These are phyloP conservation scores for Aspergillus puulaauensis DNA, from an alignment of 2,329 filamentous ascomycete species.

Conservation along the genomic window DNA sequence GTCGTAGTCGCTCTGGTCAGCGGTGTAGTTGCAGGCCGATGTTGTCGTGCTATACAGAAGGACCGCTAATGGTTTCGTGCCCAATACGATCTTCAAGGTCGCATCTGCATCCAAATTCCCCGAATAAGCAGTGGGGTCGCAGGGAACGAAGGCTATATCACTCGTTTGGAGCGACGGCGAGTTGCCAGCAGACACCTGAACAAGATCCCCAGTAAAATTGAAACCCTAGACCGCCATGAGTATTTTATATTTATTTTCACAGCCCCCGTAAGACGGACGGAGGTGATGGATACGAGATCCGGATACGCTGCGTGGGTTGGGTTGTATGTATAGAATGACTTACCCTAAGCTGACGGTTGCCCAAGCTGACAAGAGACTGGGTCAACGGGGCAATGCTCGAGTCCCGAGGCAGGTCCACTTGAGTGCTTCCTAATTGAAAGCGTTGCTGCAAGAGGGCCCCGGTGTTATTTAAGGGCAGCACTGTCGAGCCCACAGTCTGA, in stretches of 20 bases:
- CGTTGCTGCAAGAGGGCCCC: slow-evolving; percentile 23
- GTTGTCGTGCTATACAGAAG: slow-evolving; percentile 41
- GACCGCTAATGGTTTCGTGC: slow-evolving; percentile 31
- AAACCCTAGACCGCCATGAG: slow-evolving; percentile 24
- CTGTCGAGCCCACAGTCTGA: slow-evolving; percentile 20
- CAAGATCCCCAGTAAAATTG: slow-evolving; percentile 26
- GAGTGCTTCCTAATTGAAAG: slow-evolving; percentile 25
- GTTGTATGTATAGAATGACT: slow-evolving; percentile 4
- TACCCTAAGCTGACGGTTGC: slow-evolving; percentile 22
- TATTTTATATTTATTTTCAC: neutral
- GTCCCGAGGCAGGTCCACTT: slow-evolving; percentile 19
- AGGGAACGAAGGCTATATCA: slow-evolving; percentile 43
- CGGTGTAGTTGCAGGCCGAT: slow-evolving; percentile 38
- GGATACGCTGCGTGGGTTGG: neutral
- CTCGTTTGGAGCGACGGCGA: slow-evolving; percentile 23
- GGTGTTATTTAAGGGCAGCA: slow-evolving; percentile 32
- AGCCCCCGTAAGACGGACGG: neutral
- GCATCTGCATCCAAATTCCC: slow-evolving; percentile 37
- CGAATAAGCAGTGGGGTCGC: slow-evolving; percentile 40
- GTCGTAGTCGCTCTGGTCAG: slow-evolving; percentile 24
- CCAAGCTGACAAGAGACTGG: slow-evolving; percentile 19
- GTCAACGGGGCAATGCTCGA: slow-evolving; percentile 28
- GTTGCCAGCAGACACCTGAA: slow-evolving; percentile 30
- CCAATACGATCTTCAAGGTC: slow-evolving; percentile 35
- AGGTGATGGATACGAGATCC: neutral